Evolutionary conservation across 2,329 filamentous ascomycete genomes (phyloP), one percentile per base, ranked within the genome.

Genomic region (Botrytis elliptica): DNA sequence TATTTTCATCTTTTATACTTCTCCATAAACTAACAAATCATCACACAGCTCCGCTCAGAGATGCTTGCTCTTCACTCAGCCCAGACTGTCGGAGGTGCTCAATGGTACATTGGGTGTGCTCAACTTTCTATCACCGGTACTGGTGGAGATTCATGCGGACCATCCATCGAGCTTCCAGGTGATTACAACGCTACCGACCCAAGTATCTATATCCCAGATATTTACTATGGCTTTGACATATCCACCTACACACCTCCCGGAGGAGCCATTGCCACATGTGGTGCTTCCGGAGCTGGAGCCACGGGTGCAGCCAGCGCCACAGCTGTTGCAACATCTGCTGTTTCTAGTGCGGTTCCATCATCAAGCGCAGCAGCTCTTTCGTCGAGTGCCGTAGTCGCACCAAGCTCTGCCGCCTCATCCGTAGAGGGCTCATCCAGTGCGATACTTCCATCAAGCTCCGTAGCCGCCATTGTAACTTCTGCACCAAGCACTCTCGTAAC

Each of bases 101-200:
- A 77, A 75, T 78, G 75, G 60, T 79, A 79, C 66, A 79, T 78
- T 36, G 76, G 75, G 16, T 79, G 78, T 59, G 77, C 77, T 46
- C 77, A 78, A 73, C 64, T 78, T 42, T 75, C 74, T 25, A 77
- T 77, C 59, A 79, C 77, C 52, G 78, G 78, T 33, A 73, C 72
- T n/a, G 71, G 60, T 18, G 69, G 33, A 25, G 62, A 57, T 22
- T 65, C 75, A 38, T 78, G 76, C 57, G 66, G 72, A 6, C 78
- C 78, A 29, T 65, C 62, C n/a, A 76, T 79, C 66, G 52, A 76
- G 63, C 74, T 79, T 36, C 78, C 77, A 36, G 78, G 78, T 18
- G 75, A 75, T 12, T 78, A 78, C 73, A 73, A 70, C 20, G 75
- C 71, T 9, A 77, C 70, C 29, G 78, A 78, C 36, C 66, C 77